A percentile compares a stretch with the other conserved stretches of the same genome.
These are phyloP conservation scores for Rhizodiscina lignyota DNA, from an alignment of 495 filamentous ascomycete species.

Conservation along the genomic window DNA sequence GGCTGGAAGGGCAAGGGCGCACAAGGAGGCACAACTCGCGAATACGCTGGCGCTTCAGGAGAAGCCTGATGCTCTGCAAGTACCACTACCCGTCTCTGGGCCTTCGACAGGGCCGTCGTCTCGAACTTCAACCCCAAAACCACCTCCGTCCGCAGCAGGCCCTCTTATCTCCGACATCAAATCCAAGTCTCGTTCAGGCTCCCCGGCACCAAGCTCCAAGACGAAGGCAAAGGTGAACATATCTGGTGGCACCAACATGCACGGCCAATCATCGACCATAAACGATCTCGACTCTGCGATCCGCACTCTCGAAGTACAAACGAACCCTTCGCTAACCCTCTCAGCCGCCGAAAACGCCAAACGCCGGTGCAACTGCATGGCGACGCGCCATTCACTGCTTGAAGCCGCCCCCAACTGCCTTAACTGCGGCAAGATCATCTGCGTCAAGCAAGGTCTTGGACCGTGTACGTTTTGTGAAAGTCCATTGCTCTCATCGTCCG, in stretches of 20 bases:
- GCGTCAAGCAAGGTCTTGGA: slow-evolving; percentile 81
- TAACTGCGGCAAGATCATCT: slow-evolving; percentile 91
- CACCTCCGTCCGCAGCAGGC: slow-evolving; percentile 54
- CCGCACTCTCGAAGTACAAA: slow-evolving; percentile 73
- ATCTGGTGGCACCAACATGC: slow-evolving; percentile 57
- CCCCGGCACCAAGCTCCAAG: slow-evolving; percentile 25
- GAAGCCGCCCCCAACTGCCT: slow-evolving; percentile 82
- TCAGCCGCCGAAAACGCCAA: slow-evolving; percentile 22
- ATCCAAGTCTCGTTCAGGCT: slow-evolving; percentile 33
- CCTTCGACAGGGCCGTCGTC: slow-evolving; percentile 1
- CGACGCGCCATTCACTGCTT: slow-evolving; percentile 67
- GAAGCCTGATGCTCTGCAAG: slow-evolving; percentile 22
- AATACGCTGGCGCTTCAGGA: slow-evolving; percentile 23
- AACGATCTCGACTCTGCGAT: slow-evolving; percentile 83
- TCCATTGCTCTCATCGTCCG: slow-evolving; percentile 49
- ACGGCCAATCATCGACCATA: slow-evolving; percentile 57
- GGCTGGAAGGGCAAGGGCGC: slow-evolving; percentile 20
- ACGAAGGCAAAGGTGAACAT: slow-evolving; percentile 45
- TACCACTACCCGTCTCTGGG: slow-evolving; percentile 10
- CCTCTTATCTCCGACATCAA: slow-evolving; percentile 55
- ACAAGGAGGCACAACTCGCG: slow-evolving; percentile 15
- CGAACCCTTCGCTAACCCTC: slow-evolving; percentile 52
- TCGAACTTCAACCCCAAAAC: slow-evolving; percentile 27
- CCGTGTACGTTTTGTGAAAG: slow-evolving; percentile 84
- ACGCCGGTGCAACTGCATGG: slow-evolving; percentile 69